These are phyloP conservation scores for Serendipita sp. DNA, from an alignment of 768 basidiomycete species.

Conservation along the genomic window DNA sequence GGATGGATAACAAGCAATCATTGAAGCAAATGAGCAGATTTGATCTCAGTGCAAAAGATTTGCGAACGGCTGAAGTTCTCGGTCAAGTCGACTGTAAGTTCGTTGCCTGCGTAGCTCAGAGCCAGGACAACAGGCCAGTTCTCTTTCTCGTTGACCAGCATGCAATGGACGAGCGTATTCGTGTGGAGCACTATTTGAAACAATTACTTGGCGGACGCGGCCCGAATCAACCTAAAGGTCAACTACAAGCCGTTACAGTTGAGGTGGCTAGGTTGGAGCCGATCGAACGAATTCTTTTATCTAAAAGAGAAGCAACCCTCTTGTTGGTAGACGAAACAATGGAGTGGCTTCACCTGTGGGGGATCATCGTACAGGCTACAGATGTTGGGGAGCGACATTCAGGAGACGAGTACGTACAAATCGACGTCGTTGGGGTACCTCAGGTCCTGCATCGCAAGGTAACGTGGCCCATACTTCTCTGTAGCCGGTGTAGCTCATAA, in stretches of 20 bases:
- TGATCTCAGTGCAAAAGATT: slow-evolving; percentile 33
- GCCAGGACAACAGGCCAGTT: slow-evolving; percentile 15
- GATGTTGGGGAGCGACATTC: slow-evolving; percentile 15
- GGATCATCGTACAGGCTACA: slow-evolving; percentile 22
- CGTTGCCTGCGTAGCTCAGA: slow-evolving; percentile 50
- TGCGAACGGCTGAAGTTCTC: slow-evolving; percentile 44
- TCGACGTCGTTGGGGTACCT: slow-evolving; percentile 47
- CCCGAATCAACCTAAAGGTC: too few species aligned
- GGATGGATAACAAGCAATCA: too few species aligned
- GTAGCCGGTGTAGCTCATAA: slow-evolving; percentile 8
- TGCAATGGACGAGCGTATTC: slow-evolving; percentile 90
- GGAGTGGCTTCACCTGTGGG: slow-evolving; percentile 30
- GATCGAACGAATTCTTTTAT: slow-evolving; percentile 45
- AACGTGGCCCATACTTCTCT: slow-evolving; percentile 7
- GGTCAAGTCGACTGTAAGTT: slow-evolving; percentile 87
- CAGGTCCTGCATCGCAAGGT: slow-evolving; percentile 56
- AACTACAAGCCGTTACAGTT: slow-evolving; percentile 16
- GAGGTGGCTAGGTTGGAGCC: slow-evolving; percentile 32
- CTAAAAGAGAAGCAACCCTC: slow-evolving; percentile 41
- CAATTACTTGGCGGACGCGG: slow-evolving; percentile 40
- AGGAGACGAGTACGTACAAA: slow-evolving; percentile 39
- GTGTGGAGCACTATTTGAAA: slow-evolving; percentile 69
- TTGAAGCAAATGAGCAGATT: too few species aligned
- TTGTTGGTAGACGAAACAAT: slow-evolving; percentile 28
- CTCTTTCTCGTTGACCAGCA: slow-evolving; percentile 90